phyloP scores from a whole-genome alignment of 2,329 filamentous ascomycete genomes.

The Coniochaeta hoffmannii region DNA sequence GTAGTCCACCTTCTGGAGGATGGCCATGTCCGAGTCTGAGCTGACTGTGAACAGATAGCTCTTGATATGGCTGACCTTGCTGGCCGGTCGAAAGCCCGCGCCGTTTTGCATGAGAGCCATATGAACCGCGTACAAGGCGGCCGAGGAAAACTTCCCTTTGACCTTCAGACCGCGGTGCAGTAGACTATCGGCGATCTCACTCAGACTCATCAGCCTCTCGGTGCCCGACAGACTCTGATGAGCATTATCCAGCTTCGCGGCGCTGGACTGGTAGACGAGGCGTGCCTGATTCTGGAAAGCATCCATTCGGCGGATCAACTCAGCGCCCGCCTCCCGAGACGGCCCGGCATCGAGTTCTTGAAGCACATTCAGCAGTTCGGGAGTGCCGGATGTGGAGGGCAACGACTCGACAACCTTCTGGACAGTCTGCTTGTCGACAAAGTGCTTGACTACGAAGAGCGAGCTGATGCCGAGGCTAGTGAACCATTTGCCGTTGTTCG shows the following conservation, averaged over 20 bases:
- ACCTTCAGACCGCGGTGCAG: slow-evolving; percentile 23
- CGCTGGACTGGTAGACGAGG: slow-evolving; percentile 37
- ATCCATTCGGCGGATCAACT: slow-evolving; percentile 39
- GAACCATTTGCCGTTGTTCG: slow-evolving; percentile 43
- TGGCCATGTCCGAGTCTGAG: slow-evolving; percentile 43
- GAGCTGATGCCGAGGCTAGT: slow-evolving; percentile 33
- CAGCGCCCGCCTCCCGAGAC: slow-evolving; percentile 31
- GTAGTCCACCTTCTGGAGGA: slow-evolving; percentile 40
- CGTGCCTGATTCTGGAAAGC: slow-evolving; percentile 35
- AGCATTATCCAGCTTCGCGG: slow-evolving; percentile 39
- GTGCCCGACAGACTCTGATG: slow-evolving; percentile 30
- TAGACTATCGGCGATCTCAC: slow-evolving; percentile 37
- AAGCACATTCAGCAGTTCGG: slow-evolving; percentile 24
- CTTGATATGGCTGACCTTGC: slow-evolving; percentile 41
- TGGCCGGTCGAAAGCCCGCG: slow-evolving; percentile 49
- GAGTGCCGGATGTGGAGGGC: slow-evolving; percentile 20
- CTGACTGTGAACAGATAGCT: slow-evolving; percentile 55
- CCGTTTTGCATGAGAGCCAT: slow-evolving; percentile 53
- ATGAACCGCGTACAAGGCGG: slow-evolving; percentile 63
- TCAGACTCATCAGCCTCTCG: slow-evolving; percentile 39
- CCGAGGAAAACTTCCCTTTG: slow-evolving; percentile 30
- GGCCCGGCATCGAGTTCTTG: slow-evolving; percentile 33
- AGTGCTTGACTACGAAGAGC: slow-evolving; percentile 42
- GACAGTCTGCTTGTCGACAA: slow-evolving; percentile 33
- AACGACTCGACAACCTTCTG: slow-evolving; percentile 30